phyloP scores from a whole-genome alignment of 1,284 basidiomycete species.

The Cerrena zonata region DNA sequence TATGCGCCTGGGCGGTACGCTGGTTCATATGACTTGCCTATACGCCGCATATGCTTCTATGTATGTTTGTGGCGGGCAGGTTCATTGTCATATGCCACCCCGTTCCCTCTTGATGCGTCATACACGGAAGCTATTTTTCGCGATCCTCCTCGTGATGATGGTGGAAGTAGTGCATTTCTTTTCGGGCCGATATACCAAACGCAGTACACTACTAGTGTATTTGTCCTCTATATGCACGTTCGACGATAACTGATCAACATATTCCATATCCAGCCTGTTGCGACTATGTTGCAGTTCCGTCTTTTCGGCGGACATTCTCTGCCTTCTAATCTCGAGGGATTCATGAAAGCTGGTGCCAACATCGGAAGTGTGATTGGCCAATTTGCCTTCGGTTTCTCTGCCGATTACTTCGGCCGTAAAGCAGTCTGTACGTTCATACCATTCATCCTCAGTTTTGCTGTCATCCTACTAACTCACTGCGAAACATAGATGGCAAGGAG shows the following conservation, averaged over 20 bases:
- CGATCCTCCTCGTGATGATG: no score
- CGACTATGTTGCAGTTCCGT: slow-evolving; percentile 72
- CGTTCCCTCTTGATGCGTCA: no score
- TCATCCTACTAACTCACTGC: neutral
- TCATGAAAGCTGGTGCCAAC: slow-evolving; percentile 66
- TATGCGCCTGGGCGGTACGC: no score
- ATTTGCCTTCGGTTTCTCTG: slow-evolving; percentile 58
- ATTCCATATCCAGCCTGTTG: slow-evolving; percentile 45
- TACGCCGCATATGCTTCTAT: no score
- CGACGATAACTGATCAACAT: neutral
- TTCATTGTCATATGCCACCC: no score
- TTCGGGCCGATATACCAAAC: no score
- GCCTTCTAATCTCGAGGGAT: slow-evolving; percentile 54
- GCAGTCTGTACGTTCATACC: slow-evolving; percentile 52
- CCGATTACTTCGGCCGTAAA: slow-evolving; percentile 64
- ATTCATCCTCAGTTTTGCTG: neutral
- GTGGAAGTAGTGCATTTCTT: no score
- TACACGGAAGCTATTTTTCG: no score
- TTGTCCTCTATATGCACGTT: neutral
- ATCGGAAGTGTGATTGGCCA: slow-evolving; percentile 74
- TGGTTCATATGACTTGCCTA: no score
- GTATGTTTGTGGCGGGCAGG: no score
- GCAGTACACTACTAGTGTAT: neutral
- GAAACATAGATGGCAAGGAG: slow-evolving; percentile 59
- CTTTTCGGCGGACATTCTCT: slow-evolving; percentile 52